Evolutionary conservation across 257 asterid genomes (phyloP), one percentile per base, ranked within the genome.

Genomic region (Mitragyna speciosa): DNA sequence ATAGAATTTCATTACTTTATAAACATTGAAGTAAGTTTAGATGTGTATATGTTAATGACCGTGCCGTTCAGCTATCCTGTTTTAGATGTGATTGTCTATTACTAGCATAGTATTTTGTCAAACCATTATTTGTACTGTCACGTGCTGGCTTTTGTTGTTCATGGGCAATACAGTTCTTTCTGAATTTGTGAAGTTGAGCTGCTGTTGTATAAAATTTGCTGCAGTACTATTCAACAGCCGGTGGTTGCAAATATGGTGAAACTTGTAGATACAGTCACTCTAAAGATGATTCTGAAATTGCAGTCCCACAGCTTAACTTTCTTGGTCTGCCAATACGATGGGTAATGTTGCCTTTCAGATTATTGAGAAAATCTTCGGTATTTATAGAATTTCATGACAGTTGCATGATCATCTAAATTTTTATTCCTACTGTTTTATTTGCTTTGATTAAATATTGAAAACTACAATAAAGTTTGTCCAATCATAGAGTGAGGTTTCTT

Each of bases 211-310:
- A 33, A 7, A 24, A 36, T 36, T 36, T 72, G 39, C 73, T 91
- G 90, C 94, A 94, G 98, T 94, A 89, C 85, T 91, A 87, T 88
- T 75, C 89, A 83, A 85, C 92, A 16, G 68, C 91, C 26, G 96
- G 87, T 28, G 98, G 97, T 51, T 94, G 98, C 93, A 91, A 83
- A 81, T 87, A 89, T 83, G 97, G 97, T 58, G 82, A 82, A 51
- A 82, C 85, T 79, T 92, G 98, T 79, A 92, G 83, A 87, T 94
- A 75, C 78, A 84, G 83, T 82, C 98, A 94, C 81, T 73, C 80
- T 78, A 79, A 88, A 86, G 73, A 78, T 70, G 76, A 83, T 72
- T 80, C 80, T 85, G 81, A 70, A 78, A 41, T 19, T 83, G 83
- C 88, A 66, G 47, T 30, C 58, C 79, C 80, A 41, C 87, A 85